A percentile compares a stretch with the other conserved stretches of the same genome.
Evolutionary conservation across 768 basidiomycete genomes (phyloP).

Genomic region (Kwoniella bestiolae): DNA sequence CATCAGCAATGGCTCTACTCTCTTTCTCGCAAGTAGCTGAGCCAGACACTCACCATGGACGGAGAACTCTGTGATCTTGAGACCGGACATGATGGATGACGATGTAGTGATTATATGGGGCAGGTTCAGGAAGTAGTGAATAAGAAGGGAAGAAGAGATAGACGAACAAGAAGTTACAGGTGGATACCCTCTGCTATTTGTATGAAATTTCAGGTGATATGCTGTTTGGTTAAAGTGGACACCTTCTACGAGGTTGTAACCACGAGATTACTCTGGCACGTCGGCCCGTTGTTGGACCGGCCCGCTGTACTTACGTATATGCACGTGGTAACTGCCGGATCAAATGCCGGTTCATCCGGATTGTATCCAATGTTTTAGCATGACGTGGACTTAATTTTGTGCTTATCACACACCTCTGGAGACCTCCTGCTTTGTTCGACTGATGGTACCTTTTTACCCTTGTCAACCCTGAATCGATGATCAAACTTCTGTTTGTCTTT

Average conservation of each 20-base stretch:
- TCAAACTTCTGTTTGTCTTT: slow-evolving; percentile 2
- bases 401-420: too few relatives aligned
- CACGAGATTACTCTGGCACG: background rate
- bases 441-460: slow-evolving; percentile 8
- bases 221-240: background rate
- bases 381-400: slow-evolving; percentile 1
- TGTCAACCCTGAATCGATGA: background rate
- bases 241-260: background rate
- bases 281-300: slow-evolving; percentile 4
- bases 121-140: background rate
- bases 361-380: too few relatives aligned
- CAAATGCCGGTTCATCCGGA: background rate
- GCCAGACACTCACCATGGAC: slow-evolving; percentile 52
- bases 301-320: background rate
- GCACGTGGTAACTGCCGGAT: too few relatives aligned
- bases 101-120: background rate
- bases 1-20: background rate
- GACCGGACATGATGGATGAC: slow-evolving; percentile 39
- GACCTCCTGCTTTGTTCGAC: too few relatives aligned
- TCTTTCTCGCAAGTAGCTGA: background rate
- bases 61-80: slow-evolving; percentile 53
- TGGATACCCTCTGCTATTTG: slow-evolving; percentile 14
- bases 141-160: background rate
- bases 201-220: background rate
- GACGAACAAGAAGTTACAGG: background rate